Percentiles rank a stretch among this genome's conserved stretches.
phyloP scores from a whole-genome alignment of 495 filamentous ascomycete species.

The Daldinia loculata region DNA sequence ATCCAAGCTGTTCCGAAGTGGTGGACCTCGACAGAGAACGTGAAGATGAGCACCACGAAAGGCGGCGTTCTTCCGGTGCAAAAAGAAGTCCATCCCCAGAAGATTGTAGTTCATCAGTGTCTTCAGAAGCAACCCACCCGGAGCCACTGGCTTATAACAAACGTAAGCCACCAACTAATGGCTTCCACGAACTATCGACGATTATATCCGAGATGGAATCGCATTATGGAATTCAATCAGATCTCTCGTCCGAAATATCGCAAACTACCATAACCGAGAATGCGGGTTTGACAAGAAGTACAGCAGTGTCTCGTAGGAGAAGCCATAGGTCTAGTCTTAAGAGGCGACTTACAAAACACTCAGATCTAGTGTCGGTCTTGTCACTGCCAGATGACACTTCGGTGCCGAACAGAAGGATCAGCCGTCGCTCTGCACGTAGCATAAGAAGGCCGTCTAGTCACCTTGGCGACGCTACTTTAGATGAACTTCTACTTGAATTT shows the following conservation, averaged over 20 bases:
- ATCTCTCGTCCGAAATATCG: slow-evolving; percentile 55
- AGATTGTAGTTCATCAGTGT: slow-evolving; percentile 45
- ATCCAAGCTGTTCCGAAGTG: slow-evolving; percentile 52
- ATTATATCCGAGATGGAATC: slow-evolving; percentile 71
- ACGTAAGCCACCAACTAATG: slow-evolving; percentile 69
- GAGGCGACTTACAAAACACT: slow-evolving; percentile 86
- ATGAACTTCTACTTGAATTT: slow-evolving; percentile 82
- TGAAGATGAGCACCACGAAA: slow-evolving; percentile 43
- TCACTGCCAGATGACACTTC: slow-evolving; percentile 75
- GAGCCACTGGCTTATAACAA: slow-evolving; percentile 49
- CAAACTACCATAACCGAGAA: slow-evolving; percentile 61
- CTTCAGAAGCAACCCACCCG: slow-evolving; percentile 45
- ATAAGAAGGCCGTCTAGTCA: slow-evolving; percentile 74
- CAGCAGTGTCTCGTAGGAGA: slow-evolving; percentile 50
- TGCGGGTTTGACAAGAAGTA: slow-evolving; percentile 49
- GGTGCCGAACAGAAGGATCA: slow-evolving; percentile 56
- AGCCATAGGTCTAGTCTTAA: slow-evolving; percentile 64
- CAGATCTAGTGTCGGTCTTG: slow-evolving; percentile 90
- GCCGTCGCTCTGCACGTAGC: slow-evolving; percentile 73
- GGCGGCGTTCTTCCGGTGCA: slow-evolving; percentile 41
- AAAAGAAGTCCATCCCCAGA: slow-evolving; percentile 44
- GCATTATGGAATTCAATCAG: slow-evolving; percentile 58
- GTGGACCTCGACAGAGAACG: slow-evolving; percentile 48
- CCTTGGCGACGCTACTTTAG: slow-evolving; percentile 69
- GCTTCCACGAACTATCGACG: slow-evolving; percentile 74